Evolutionary conservation across 108 stramenopile genomes (phyloP).

Genomic region (Tribonema minus): DNA sequence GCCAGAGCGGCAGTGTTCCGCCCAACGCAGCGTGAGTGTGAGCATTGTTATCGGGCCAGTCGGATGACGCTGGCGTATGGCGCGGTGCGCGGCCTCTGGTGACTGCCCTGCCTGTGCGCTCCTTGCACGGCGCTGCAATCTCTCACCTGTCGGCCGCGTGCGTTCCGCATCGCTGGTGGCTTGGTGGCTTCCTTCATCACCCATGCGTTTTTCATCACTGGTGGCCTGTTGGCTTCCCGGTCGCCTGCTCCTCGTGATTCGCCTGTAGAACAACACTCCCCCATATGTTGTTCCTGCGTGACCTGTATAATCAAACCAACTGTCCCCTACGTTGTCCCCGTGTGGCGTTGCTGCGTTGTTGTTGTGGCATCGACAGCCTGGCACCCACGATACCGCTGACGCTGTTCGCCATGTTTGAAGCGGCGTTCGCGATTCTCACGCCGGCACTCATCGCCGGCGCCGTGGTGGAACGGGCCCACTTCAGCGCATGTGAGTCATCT

Average conservation of each 20-base stretch:
- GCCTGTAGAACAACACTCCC: no score
- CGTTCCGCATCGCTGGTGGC: no score
- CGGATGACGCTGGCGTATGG: not conserved
- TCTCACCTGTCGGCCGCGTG: no score
- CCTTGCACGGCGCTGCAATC: no score
- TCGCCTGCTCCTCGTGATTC: no score
- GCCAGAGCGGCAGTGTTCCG: not conserved
- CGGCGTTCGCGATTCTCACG: constrained; percentile 6
- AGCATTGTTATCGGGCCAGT: not conserved
- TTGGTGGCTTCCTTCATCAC: no score
- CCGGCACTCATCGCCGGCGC: constrained; percentile 19
- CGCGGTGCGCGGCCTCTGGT: no score
- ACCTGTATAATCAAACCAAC: no score
- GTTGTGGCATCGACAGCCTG: not conserved
- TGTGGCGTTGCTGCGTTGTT: not conserved
- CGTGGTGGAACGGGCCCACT: constrained; percentile 6
- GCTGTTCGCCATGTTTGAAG: not conserved
- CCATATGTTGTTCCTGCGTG: no score
- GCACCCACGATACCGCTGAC: not conserved
- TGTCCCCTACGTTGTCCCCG: not conserved
- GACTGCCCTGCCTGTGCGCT: no score
- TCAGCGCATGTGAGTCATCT: not conserved
- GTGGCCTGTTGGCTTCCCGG: no score
- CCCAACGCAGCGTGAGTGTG: not conserved
- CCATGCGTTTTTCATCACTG: no score